Conservation (phyloP, 768 basidiomycete genomes). For the Termitomyces sp. region DNA sequence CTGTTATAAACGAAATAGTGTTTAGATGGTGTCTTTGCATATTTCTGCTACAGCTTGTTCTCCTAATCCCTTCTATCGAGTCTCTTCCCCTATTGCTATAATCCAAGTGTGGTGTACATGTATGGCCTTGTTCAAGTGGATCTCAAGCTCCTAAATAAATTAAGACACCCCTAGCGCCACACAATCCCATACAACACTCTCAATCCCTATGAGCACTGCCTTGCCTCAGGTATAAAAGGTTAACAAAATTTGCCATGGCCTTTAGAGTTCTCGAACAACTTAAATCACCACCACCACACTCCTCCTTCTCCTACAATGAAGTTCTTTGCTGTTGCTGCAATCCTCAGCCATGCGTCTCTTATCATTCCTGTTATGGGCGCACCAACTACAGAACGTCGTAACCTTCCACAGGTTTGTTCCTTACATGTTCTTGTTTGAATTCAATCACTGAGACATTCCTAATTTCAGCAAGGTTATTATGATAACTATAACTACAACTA, state of each 20-base stretch:
- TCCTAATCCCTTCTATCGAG: too few species aligned
- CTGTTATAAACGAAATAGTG: too few species aligned
- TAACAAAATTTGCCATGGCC: not conserved
- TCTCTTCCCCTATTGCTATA: not conserved
- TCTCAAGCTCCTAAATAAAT: not conserved
- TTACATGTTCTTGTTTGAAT: not conserved
- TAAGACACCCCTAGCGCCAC: not conserved
- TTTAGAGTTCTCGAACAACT: not conserved
- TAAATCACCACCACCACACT: not conserved
- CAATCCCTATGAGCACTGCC: not conserved
- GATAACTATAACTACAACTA: not conserved
- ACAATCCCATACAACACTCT: not conserved
- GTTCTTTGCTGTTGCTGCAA: not conserved
- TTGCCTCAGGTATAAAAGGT: not conserved
- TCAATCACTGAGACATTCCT: not conserved
- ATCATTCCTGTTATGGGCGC: not conserved
- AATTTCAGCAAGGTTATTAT: not conserved
- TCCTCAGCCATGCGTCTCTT: not conserved
- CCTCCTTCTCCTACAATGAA: not conserved
- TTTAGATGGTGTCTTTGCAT: too few species aligned
- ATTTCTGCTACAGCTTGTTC: too few species aligned
- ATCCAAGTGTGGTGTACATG: not conserved
- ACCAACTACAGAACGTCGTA: not conserved
- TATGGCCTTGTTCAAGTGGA: not conserved
- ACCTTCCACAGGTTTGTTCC: not conserved